Percentiles rank a stretch among this genome's conserved stretches.
Conservation (phyloP, 179 eudicot genomes). For the Gypsophila paniculata region DNA sequence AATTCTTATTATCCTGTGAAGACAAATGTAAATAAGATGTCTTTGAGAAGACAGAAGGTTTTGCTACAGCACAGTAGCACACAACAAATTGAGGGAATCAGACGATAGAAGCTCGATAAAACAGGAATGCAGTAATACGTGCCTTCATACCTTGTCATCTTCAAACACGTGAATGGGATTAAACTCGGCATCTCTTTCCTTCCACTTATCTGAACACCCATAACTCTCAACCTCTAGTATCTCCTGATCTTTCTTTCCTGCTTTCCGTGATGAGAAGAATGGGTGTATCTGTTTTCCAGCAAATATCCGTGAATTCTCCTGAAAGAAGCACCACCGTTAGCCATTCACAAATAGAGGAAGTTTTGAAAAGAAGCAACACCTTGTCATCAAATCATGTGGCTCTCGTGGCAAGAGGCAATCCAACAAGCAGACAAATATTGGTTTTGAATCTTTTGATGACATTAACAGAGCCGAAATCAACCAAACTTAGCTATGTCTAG, state of each 20-base stretch:
- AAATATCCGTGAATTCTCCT: slow-evolving; percentile 88
- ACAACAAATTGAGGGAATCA: neutral
- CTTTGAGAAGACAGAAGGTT: slow-evolving; percentile 10
- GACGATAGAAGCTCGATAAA: neutral
- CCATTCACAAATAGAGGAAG: neutral
- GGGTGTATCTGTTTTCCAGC: slow-evolving; percentile 87
- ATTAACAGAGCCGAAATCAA: slow-evolving; percentile 12
- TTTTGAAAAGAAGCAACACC: neutral
- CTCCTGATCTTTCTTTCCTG: slow-evolving; percentile 49
- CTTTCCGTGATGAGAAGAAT: slow-evolving; percentile 64
- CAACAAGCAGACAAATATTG: slow-evolving; percentile 4
- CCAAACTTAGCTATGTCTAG: slow-evolving; percentile 6
- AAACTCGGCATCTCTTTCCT: slow-evolving; percentile 36
- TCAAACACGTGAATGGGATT: slow-evolving; percentile 85
- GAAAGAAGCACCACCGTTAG: slow-evolving; percentile 25
- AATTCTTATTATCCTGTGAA: slow-evolving; percentile 44
- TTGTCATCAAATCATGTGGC: neutral
- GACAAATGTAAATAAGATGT: slow-evolving; percentile 9
- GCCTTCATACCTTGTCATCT: slow-evolving; percentile 40
- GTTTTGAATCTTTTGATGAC: neutral
- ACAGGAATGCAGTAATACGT: slow-evolving; percentile 12
- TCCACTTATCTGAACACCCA: slow-evolving; percentile 33
- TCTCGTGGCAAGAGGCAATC: neutral
- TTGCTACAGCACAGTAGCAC: neutral
- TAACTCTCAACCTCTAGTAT: slow-evolving; percentile 35